These are phyloP conservation scores for Pythium insidiosum DNA, from an alignment of 352 stramenopile genomes.

Conservation along the genomic window DNA sequence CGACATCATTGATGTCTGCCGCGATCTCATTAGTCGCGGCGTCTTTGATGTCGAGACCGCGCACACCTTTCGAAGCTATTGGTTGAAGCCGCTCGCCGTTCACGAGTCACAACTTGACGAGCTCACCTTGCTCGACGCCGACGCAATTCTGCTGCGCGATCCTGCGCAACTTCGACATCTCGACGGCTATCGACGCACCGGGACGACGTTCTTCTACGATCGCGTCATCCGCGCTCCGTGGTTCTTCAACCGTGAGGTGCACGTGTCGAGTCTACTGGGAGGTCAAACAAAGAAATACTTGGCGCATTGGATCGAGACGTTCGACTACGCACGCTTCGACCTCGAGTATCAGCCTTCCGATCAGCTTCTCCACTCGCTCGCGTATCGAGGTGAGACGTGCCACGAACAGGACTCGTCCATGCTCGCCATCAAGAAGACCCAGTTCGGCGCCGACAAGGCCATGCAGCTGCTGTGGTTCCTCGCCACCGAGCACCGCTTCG, in stretches of 20 bases:
- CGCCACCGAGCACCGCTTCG: slow-evolving; percentile 55
- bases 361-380: slow-evolving; percentile 30
- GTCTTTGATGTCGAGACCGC: slow-evolving; percentile 6
- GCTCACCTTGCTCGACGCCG: slow-evolving; percentile 29
- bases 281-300: slow-evolving; percentile 20
- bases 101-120: slow-evolving; percentile 15
- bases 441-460: slow-evolving; percentile 24
- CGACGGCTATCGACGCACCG: slow-evolving; percentile 28
- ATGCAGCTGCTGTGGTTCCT: slow-evolving; percentile 63
- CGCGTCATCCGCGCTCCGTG: slow-evolving; percentile 39
- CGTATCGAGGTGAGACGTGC: slow-evolving; percentile 29
- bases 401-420: slow-evolving; percentile 75
- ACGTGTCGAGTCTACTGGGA: slow-evolving; percentile 15
- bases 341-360: slow-evolving; percentile 15
- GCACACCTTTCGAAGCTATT: slow-evolving; percentile 16
- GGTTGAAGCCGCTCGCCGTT: slow-evolving; percentile 23
- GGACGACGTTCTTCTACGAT: slow-evolving; percentile 65
- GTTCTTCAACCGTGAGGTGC: slow-evolving; percentile 42
- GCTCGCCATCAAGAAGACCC: slow-evolving; percentile 54
- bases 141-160: slow-evolving; percentile 40
- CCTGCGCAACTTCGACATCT: slow-evolving; percentile 29
- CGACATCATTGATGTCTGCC: slow-evolving; percentile 58
- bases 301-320: slow-evolving; percentile 24
- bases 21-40: slow-evolving; percentile 19
- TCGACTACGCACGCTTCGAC: slow-evolving; percentile 28